Evolutionary conservation across 805 yeast genomes (phyloP).

Genomic region (Candida qinlingensis): DNA sequence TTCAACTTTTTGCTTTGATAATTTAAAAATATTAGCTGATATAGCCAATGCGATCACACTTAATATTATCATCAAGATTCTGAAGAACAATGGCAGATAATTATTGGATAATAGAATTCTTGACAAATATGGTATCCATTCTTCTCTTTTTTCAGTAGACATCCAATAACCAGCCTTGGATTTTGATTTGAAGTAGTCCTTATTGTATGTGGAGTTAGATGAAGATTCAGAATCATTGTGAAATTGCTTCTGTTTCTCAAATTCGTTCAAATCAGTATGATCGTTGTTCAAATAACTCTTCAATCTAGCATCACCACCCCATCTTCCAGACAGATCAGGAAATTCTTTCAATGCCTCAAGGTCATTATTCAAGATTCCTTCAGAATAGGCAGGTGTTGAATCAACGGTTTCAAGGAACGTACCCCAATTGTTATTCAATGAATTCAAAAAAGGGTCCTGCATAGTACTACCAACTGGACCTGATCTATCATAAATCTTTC

Average conservation of each 20-base stretch:
- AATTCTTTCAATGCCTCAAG: constrained; percentile 24
- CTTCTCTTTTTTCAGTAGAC: constrained; percentile 55
- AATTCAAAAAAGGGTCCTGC: constrained; percentile 31
- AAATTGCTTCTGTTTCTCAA: constrained; percentile 1
- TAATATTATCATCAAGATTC: constrained; percentile 54
- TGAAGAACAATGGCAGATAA: constrained; percentile 70
- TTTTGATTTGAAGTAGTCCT: constrained; percentile 35
- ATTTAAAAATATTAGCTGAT: constrained; percentile 53
- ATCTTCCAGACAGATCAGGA: constrained; percentile 43
- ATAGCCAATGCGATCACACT: constrained; percentile 67
- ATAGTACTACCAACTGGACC: neutral
- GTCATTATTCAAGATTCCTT: constrained; percentile 20
- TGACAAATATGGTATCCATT: constrained; percentile 57
- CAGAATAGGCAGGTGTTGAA: constrained; percentile 34
- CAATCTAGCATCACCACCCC: constrained; percentile 72
- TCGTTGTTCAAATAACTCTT: constrained; percentile 42
- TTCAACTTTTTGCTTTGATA: constrained; percentile 27
- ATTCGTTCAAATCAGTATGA: constrained; percentile 9
- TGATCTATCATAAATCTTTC: constrained; percentile 3
- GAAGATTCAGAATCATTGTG: constrained; percentile 1
- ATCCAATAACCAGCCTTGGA: constrained; percentile 66
- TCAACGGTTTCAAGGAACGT: constrained; percentile 43
- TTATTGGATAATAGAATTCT: constrained; percentile 68
- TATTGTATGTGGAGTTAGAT: constrained; percentile 16
- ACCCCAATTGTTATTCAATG: constrained; percentile 44